Evolutionary conservation across 2,329 filamentous ascomycete species (phyloP).

Genomic region (Thelonectria discophora): DNA sequence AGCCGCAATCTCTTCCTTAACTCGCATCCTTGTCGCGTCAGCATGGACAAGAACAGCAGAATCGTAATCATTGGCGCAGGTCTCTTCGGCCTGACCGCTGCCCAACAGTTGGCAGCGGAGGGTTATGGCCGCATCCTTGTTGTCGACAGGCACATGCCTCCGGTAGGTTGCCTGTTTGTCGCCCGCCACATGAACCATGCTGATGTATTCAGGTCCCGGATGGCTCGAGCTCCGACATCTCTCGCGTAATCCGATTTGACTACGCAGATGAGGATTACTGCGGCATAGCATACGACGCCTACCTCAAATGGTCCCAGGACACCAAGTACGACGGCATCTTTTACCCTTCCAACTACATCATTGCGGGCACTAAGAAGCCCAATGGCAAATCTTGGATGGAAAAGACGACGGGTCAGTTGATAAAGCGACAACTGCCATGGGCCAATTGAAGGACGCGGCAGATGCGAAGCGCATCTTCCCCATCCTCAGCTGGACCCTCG

Average conservation of each 20-base stretch:
- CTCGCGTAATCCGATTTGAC: conserved; percentile 56
- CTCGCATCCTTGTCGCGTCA: no score
- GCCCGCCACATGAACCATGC: no score
- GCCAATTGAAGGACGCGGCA: no score
- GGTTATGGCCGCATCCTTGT: conserved; percentile 57
- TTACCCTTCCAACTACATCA: conserved; percentile 38
- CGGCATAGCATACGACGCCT: conserved; percentile 55
- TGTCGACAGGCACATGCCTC: conserved; percentile 50
- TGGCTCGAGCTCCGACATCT: conserved; percentile 49
- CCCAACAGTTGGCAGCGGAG: conserved; percentile 51
- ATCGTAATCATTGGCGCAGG: conserved; percentile 52
- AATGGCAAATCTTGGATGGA: no score
- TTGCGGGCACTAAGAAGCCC: no score
- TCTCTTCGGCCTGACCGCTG: conserved; percentile 58
- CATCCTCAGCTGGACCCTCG: background rate
- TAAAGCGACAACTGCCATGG: no score
- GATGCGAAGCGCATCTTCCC: background rate
- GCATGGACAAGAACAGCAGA: no score
- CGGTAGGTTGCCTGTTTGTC: no score
- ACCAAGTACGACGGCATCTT: conserved; percentile 31
- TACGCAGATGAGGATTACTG: conserved; percentile 71
- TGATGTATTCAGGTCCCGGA: no score
- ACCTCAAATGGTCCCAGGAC: conserved; percentile 32
- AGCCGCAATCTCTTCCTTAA: no score
- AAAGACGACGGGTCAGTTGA: no score